A percentile compares a stretch with the other conserved stretches of the same genome.
Evolutionary conservation across 192 early-diverging fungal genomes (phyloP).

Genomic region (Backusella mclennaniae): DNA sequence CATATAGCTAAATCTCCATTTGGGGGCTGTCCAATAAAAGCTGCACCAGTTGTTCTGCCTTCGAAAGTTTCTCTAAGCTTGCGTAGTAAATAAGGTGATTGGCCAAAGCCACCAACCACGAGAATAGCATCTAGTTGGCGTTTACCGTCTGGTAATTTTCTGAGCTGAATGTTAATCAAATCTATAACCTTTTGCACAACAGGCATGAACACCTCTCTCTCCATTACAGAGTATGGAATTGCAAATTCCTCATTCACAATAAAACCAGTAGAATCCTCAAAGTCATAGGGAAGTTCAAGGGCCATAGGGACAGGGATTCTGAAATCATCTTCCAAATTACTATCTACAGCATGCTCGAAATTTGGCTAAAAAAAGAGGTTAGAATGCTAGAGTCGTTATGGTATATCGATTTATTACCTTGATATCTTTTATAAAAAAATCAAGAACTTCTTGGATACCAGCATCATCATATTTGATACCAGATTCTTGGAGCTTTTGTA

Average conservation of each 20-base stretch:
- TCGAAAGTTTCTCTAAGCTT: slow-evolving; percentile 40
- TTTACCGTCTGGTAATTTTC: slow-evolving; percentile 25
- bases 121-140: slow-evolving; percentile 42
- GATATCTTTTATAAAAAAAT: slow-evolving; percentile 47
- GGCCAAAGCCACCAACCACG: slow-evolving; percentile 53
- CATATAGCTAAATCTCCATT: slow-evolving; percentile 47
- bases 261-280: not conserved
- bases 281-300: not conserved
- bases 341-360: slow-evolving; percentile 44
- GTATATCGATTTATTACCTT: slow-evolving; percentile 22
- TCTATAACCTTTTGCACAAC: slow-evolving; percentile 41
- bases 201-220: slow-evolving; percentile 45
- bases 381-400: not conserved
- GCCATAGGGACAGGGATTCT: slow-evolving; percentile 36
- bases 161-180: slow-evolving; percentile 43
- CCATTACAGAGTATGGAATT: slow-evolving; percentile 41
- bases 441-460: slow-evolving; percentile 33
- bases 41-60: slow-evolving; percentile 19
- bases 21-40: slow-evolving; percentile 43
- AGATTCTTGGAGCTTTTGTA: slow-evolving; percentile 36
- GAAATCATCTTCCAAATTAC: slow-evolving; percentile 37
- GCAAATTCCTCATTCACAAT: slow-evolving; percentile 23
- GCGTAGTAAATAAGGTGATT: slow-evolving; percentile 46
- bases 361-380: slow-evolving; percentile 24
- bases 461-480: slow-evolving; percentile 31